A percentile compares a stretch with the other conserved stretches of the same genome.
phyloP scores from a whole-genome alignment of 345 rosid genomes.

The Rhodamnia rubescens region DNA sequence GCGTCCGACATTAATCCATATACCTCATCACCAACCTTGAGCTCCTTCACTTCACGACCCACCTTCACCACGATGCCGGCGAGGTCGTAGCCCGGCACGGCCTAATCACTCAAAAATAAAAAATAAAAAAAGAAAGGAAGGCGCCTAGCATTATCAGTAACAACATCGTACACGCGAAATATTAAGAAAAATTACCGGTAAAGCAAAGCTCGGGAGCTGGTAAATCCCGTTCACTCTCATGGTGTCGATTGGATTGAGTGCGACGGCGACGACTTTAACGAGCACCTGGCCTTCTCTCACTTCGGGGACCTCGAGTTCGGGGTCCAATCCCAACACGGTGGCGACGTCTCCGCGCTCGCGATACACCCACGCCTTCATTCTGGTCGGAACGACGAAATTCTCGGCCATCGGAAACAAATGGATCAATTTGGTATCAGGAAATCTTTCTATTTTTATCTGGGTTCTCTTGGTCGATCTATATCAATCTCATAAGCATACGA shows the following conservation, averaged over 20 bases:
- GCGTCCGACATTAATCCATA: conserved; percentile 66
- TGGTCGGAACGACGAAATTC: conserved; percentile 14
- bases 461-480: not conserved
- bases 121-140: no score
- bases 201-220: conserved; percentile 63
- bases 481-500: not conserved
- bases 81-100: conserved; percentile 85
- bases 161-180: not conserved
- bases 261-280: conserved; percentile 69
- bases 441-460: not conserved
- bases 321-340: conserved; percentile 59
- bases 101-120: conserved; percentile 20
- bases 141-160: not conserved
- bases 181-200: conserved; percentile 19
- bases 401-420: not conserved
- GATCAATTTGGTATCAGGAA: not conserved
- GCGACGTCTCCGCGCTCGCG: conserved; percentile 47
- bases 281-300: conserved; percentile 65
- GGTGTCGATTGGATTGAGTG: conserved; percentile 68
- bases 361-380: conserved; percentile 77
- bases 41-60: conserved; percentile 50
- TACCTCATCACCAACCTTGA: conserved; percentile 74
- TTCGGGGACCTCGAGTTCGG: conserved; percentile 45
- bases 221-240: conserved; percentile 66
- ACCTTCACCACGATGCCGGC: conserved; percentile 73